These are phyloP conservation scores for Colletotrichum sp. DNA, from an alignment of 2,329 filamentous ascomycete genomes.

Conservation along the genomic window DNA sequence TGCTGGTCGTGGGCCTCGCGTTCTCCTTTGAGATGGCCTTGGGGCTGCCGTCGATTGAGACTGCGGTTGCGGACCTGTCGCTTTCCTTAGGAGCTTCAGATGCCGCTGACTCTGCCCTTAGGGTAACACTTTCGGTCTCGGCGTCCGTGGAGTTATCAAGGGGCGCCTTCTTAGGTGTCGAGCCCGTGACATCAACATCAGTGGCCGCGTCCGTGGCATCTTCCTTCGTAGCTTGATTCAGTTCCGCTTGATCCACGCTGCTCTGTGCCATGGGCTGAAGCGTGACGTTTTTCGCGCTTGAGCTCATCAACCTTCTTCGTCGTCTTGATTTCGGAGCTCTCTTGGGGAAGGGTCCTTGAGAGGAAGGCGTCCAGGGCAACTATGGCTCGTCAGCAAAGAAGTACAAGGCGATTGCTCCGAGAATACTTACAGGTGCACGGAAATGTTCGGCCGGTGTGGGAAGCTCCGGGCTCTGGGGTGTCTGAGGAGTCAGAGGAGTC, in stretches of 20 bases:
- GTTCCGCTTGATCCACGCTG: conserved; percentile 12
- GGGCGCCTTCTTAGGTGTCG: conserved; percentile 27
- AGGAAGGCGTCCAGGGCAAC: conserved; percentile 64
- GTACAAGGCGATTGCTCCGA: neutral
- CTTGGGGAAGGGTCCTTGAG: conserved; percentile 56
- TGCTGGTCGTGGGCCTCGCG: conserved; percentile 17
- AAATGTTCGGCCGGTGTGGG: conserved; percentile 38
- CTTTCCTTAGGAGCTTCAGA: conserved; percentile 6
- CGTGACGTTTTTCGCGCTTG: conserved; percentile 44
- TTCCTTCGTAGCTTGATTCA: conserved; percentile 22
- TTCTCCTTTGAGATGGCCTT: conserved; percentile 16
- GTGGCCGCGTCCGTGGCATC: conserved; percentile 19
- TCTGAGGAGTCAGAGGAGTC: neutral
- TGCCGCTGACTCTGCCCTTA: neutral
- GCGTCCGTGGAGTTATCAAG: neutral
- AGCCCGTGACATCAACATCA: conserved; percentile 12
- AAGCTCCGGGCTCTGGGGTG: conserved; percentile 10
- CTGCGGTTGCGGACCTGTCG: neutral
- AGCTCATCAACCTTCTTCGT: conserved; percentile 46
- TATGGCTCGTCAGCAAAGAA: conserved; percentile 29
- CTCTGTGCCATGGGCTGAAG: conserved; percentile 42
- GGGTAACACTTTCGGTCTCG: neutral
- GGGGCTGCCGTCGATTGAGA: conserved; percentile 1
- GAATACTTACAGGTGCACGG: conserved; percentile 54
- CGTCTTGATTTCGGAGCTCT: conserved; percentile 32